phyloP scores from a whole-genome alignment of 371 early-diverging fungal species.

The Actinomortierella wolfii region DNA sequence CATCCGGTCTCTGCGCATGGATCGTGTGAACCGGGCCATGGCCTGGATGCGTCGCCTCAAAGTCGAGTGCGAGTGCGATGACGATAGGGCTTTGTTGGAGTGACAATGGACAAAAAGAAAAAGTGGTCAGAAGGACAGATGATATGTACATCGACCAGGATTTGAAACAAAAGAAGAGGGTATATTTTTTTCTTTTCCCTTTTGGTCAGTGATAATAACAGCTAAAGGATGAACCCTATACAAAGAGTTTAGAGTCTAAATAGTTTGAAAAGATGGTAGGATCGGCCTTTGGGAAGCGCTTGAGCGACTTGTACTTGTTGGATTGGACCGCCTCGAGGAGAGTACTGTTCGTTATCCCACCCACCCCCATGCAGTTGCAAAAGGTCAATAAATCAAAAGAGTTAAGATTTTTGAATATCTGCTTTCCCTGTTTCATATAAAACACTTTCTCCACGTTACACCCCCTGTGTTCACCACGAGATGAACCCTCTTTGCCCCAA shows the following conservation, averaged over 20 bases:
- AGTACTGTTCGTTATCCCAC: slow-evolving; percentile 8
- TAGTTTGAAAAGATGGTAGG: slow-evolving; percentile 22
- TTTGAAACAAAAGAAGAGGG: not conserved
- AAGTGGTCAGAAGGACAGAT: no score
- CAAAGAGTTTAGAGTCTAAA: slow-evolving; percentile 12
- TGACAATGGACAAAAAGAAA: no score
- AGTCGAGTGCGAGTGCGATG: slow-evolving; percentile 8
- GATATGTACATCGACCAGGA: not conserved
- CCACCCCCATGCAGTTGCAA: not conserved
- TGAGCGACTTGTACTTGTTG: slow-evolving; percentile 20
- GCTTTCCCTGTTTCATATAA: no score
- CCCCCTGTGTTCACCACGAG: no score
- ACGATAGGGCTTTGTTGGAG: not conserved
- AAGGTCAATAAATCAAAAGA: no score
- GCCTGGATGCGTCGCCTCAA: slow-evolving; percentile 12
- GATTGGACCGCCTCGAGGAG: slow-evolving; percentile 5
- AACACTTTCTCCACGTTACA: no score
- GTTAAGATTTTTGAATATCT: no score
- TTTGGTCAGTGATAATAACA: no score
- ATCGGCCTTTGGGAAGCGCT: slow-evolving; percentile 28
- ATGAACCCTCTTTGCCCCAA: no score
- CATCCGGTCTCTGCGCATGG: no score
- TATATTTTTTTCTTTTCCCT: not conserved
- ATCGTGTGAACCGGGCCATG: slow-evolving; percentile 2
- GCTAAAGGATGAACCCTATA: no score